Evolutionary conservation across 1,139 yeast species (phyloP), one percentile per base, ranked within the genome.

Genomic region (Hemisphaericaspora subhashii): DNA sequence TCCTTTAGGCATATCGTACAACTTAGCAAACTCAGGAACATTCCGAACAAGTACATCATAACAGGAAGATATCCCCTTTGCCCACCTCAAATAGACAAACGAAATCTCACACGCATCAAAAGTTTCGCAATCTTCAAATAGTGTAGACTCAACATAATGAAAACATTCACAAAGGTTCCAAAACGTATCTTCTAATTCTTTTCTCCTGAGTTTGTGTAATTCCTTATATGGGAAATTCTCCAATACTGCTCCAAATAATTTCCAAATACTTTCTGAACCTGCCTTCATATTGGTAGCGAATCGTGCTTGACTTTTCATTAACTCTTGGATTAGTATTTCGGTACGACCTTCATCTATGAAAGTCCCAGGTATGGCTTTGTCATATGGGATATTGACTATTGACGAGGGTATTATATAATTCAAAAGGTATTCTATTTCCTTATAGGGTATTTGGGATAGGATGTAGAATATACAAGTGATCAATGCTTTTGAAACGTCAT

Each of bases 61-160:
- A 18, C 10, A 10, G 4, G 22, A 17, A 3, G 14, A 10, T 4
- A 29, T 18, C 2, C 12, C 32, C 17, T 12, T 7, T 9, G 32
- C 14, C 32, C 32, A 29, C 8, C n/a, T 17, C 14, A 17, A 17
- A 29, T 11, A 29, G 11, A 10, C 11, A 29, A 4, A 4, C 7
- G 32, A 17, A 6, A 29, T n/a, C 12, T 29, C 32, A 17, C 18
- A n/a, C 7, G 15, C 20, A 17, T 18, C 32, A n/a, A 11, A 17
- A 11, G 4, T 11, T 29, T 29, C 32, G 18, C 32, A 29, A 17
- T 29, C 32, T n/a, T 18, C 32, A 29, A 29, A 29, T 15, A 29
- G 18, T 5, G 32, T 29, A n/a, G 23, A 17, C n/a, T 29, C 32
- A 17, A 13, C 17, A 29, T 3, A 29, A 18, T 29, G 20, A 9